Base-by-base conservation (phyloP, 768 basidiomycete genomes). In the Sarcomyxa edulis region DNA sequence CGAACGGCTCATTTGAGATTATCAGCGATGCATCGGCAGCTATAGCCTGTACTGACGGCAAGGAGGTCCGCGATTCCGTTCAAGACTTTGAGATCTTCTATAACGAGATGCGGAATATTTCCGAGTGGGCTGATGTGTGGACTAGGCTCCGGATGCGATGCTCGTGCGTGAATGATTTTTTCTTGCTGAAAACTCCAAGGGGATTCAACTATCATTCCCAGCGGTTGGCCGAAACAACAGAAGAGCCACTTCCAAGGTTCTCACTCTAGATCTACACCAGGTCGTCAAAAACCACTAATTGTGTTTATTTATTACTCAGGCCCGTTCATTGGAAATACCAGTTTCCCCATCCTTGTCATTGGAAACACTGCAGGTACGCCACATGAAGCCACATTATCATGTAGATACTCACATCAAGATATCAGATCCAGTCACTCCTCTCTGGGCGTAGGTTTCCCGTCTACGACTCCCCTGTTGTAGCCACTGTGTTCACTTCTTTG, bases 321-420 rank as follows among this genome's bases (percentile, higher is more conserved):
- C 26, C 61, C 64, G 6, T 59, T 68, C 36, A 40, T 45, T 11
- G 61, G 45, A 7, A 65, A 64, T 32, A 68, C 66, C 10, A 67
- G 65, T 40, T 50, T 56, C 42, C 68, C 68, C 1, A 44, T 69
- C 10, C 52, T 69, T 1, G 31, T 68, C 14, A 56, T 69, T 25
- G 66, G 66, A 0, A 69, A 69, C 40, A 66, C 65, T 6, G 62
- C 60, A 28, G 65, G 63, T 64, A 32, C 10, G 51, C 27, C 7
- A 10, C 22, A 12, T 20, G 27, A 12, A 0, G 32, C 18, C 24
- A n/a, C n/a, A n/a, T n/a, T n/a, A n/a, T n/a, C n/a, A n/a, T n/a
- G n/a, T n/a, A n/a, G n/a, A n/a, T n/a, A n/a, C n/a, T n/a, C n/a
- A n/a, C n/a, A n/a, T n/a, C n/a, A n/a, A n/a, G n/a, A n/a, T n/a